phyloP scores from a whole-genome alignment of 2,329 filamentous ascomycete genomes.

The Ophiostoma piceae region DNA sequence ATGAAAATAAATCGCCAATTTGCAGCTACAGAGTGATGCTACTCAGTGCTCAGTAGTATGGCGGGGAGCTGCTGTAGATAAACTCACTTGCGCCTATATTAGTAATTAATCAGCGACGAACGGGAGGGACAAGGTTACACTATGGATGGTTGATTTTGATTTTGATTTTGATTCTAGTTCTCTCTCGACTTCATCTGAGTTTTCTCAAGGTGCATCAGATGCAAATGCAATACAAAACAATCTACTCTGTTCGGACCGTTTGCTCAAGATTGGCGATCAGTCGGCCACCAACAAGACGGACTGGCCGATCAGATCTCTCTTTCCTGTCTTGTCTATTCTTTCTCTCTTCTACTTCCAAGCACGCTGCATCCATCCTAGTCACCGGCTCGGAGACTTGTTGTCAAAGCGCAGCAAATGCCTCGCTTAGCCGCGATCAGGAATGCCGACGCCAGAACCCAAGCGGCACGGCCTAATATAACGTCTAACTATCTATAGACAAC shows the following conservation, averaged over 20 bases:
- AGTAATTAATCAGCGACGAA: conserved; percentile 1
- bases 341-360: neutral
- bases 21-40: neutral
- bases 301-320: neutral
- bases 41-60: neutral
- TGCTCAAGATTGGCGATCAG: neutral
- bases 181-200: no score
- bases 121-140: conserved; percentile 4
- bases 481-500: no score
- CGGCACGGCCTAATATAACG: neutral
- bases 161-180: no score
- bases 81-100: neutral
- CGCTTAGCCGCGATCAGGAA: neutral
- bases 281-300: neutral
- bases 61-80: conserved; percentile 1
- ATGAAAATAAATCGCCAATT: neutral
- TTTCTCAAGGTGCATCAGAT: no score
- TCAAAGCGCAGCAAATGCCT: neutral
- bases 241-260: neutral
- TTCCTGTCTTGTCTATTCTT: neutral
- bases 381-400: conserved; percentile 6
- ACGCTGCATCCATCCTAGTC: neutral
- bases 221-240: no score
- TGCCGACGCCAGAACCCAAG: neutral
- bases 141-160: neutral